Percentiles rank a stretch among this genome's conserved stretches.
Conservation (phyloP, 352 stramenopile genomes). For the Phytopythium helicoides region DNA sequence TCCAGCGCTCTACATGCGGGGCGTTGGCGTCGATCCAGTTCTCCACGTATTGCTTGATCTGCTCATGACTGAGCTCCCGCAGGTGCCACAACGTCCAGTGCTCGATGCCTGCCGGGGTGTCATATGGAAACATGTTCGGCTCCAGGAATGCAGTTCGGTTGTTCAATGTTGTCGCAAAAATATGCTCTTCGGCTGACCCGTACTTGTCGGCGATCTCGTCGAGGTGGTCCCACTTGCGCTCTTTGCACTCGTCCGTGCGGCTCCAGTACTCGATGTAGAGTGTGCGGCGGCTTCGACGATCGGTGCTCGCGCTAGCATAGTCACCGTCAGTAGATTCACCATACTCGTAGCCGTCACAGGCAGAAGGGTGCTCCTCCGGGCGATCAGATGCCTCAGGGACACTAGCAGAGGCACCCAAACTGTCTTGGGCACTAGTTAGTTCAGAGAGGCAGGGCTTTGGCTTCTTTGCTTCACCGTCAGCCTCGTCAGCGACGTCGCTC, state of each 20-base stretch:
- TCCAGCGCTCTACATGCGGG: conserved; percentile 71
- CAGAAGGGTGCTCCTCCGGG: too few species aligned
- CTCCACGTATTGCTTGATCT: conserved; percentile 88
- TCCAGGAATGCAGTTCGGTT: conserved; percentile 81
- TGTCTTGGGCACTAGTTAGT: conserved; percentile 40
- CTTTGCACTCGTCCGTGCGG: conserved; percentile 84
- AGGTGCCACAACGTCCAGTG: conserved; percentile 88
- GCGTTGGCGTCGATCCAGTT: conserved; percentile 87
- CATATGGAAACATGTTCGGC: conserved; percentile 90
- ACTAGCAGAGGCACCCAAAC: conserved; percentile 16
- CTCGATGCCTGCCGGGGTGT: conserved; percentile 84
- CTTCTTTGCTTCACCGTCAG: conserved; percentile 30
- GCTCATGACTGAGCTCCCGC: conserved; percentile 67
- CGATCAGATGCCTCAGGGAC: conserved; percentile 4
- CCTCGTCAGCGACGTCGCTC: conserved; percentile 25
- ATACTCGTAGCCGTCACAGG: too few species aligned
- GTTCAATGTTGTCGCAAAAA: conserved; percentile 78
- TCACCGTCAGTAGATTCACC: conserved; percentile 44
- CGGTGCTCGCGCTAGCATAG: conserved; percentile 33
- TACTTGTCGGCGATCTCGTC: conserved; percentile 82
- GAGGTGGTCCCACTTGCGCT: conserved; percentile 87
- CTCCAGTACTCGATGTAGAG: conserved; percentile 90
- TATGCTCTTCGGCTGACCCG: conserved; percentile 74
- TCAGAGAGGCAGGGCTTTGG: conserved; percentile 23
- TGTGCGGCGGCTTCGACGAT: conserved; percentile 51